A percentile compares a stretch with the other conserved stretches of the same genome.
phyloP scores from a whole-genome alignment of 495 filamentous ascomycete species.

The Penicillium desertorum region DNA sequence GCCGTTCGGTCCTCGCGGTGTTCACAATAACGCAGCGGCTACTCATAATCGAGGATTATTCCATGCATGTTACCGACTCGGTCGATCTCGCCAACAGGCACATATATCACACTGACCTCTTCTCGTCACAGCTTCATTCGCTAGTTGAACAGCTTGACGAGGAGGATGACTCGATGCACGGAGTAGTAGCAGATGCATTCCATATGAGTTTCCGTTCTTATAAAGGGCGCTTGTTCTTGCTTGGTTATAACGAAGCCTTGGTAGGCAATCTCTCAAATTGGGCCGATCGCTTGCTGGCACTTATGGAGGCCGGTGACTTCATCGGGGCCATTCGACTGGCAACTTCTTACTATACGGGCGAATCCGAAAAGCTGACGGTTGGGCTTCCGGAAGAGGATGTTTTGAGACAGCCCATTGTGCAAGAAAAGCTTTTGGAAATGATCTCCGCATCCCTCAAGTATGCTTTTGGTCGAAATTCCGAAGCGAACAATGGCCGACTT shows the following conservation, averaged over 20 bases:
- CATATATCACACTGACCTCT: conserved; percentile 87
- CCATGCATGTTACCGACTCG: conserved; percentile 86
- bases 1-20: conserved; percentile 86
- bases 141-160: conserved; percentile 88
- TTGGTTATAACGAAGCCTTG: conserved; percentile 86
- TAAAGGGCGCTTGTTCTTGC: conserved; percentile 87
- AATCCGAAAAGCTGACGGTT: conserved; percentile 86
- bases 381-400: conserved; percentile 84
- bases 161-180: conserved; percentile 85
- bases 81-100: conserved; percentile 90
- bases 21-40: conserved; percentile 91
- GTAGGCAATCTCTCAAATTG: conserved; percentile 93
- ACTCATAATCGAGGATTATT: conserved; percentile 85
- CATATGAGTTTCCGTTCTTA: conserved; percentile 96
- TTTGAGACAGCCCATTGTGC: conserved; percentile 76
- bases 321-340: conserved; percentile 87
- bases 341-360: conserved; percentile 86
- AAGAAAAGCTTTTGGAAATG: conserved; percentile 88
- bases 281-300: conserved; percentile 93
- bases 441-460: conserved; percentile 91
- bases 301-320: conserved; percentile 94
- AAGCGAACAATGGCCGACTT: conserved; percentile 50
- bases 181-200: conserved; percentile 94
- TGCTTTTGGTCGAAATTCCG: conserved; percentile 67
- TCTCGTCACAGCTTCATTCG: conserved; percentile 76